Evolutionary conservation across 345 rosid species (phyloP), one percentile per base, ranked within the genome.

Genomic region (Eucalyptus erythrocorys): DNA sequence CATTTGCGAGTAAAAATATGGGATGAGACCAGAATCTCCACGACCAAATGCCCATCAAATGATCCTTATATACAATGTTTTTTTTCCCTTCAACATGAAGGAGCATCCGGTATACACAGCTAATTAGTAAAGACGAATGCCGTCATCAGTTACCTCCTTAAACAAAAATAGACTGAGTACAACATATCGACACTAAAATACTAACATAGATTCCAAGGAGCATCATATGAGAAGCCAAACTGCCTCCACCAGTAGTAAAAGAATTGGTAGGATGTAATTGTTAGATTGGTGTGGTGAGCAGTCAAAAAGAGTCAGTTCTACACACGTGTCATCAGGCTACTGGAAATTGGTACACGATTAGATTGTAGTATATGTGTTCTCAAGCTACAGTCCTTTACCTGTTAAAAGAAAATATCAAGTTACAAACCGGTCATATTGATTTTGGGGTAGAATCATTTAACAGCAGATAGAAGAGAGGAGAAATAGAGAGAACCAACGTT

Each of bases 331-430:
- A 94, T 96, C 95, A 95, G 96, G 93, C 92, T 94, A 91, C 93
- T 89, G 89, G 95, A 92, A 87, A 93, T 91, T 71, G 92, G 87
- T 87, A 90, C 90, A 16, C 93, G 92, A 88, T 93, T 94, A 91
- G 93, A 92, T 92, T 96, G 98, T 90, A 95, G 90, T 92, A 94
- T 91, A 90, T 97, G 98, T 57, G 97, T 95, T 92, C 97, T 95
- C 95, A 96, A 90, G 96, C 98, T 97, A 92, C 95, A 94, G 90
- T 94, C 94, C 87, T 93, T 95, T 68, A 95, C 96, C 99, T 96
- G 94, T 91, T 91, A 51, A 89, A 87, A 50, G 66, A 42, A 45
- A 49, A 32, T 80, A 48, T 30, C 30, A n/a, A 27, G 88, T 19
- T 26, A 61, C 55, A 64, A 87, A 57, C 26, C 7, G 8, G 80